Base-by-base conservation (phyloP, 306 rosid genomes). In the Alnus rubra region DNA sequence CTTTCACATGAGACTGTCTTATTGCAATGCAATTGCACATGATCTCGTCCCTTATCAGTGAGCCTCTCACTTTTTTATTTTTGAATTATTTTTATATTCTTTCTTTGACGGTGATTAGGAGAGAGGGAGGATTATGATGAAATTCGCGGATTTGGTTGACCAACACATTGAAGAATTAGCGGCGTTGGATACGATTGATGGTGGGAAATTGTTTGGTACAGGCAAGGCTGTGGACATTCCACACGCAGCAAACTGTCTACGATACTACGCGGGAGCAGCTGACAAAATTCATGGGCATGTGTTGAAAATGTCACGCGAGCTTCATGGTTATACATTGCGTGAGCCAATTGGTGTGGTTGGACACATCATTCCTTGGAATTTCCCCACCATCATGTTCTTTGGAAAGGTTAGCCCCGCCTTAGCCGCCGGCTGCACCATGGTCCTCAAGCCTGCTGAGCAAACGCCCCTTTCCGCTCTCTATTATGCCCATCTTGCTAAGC, bases 331-430 rank as follows among this genome's bases (percentile, higher is more conserved):
- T 71, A 94, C 98, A 2, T 82, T 94, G 53, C 39, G 82, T 5
- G 98, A 94, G 67, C 97, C 98, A 1, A 80, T 92, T 18, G 98
- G 98, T 2, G 97, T 94, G 33, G 93, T 90, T 3, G 98, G 93
- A 51, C 96, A 84, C 84, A 92, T 94, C n/a, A 82, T 94, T 60
- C 98, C 98, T 0, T 94, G 98, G 98, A 94, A 94, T 64, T 89
- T 90, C 47, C 98, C 98, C 0, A 83, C 80, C 33, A 58, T 65
- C 53, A 71, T 92, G 90, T 84, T 92, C 58, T 71, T 83, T 42
- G 16, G 68, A 2, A 94, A 94, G 89, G 90, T 74, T 8, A 62
- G 83, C 83, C 98, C 98, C 7, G 62, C 98, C 67, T 86, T 94
- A 54, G 97, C 98, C 12, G 93, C 92, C 4, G 98, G 98, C 30